Conservation (phyloP, 2,329 filamentous ascomycete species). For the Epichloe sylvatica region DNA sequence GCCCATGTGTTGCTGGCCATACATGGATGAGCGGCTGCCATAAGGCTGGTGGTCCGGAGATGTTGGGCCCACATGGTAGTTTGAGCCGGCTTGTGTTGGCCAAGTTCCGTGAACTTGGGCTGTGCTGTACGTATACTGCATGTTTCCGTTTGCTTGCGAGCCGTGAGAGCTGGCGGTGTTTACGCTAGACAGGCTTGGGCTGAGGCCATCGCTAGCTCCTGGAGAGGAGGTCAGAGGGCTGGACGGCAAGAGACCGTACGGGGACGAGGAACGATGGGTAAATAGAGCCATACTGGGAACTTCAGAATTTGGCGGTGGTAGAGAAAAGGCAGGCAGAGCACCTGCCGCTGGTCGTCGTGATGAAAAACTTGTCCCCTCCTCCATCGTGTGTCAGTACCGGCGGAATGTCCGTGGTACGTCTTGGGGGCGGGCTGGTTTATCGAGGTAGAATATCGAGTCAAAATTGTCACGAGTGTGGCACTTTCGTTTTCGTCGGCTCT, state of each 20-base stretch:
- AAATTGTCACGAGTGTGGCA: not conserved
- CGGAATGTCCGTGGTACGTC: not conserved
- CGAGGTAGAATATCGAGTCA: not conserved
- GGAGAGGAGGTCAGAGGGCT: conserved; percentile 23
- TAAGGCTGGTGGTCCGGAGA: conserved; percentile 18
- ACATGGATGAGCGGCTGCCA: conserved; percentile 22
- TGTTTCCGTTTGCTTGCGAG: conserved; percentile 37
- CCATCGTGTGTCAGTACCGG: conserved; percentile 11
- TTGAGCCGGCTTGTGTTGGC: conserved; percentile 35
- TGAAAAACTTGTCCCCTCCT: conserved; percentile 21
- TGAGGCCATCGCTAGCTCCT: conserved; percentile 47
- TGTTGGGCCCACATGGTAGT: conserved; percentile 40
- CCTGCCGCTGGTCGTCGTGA: conserved; percentile 21
- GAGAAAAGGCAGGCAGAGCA: conserved; percentile 21
- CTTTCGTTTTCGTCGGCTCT: not conserved
- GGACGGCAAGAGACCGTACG: conserved; percentile 14
- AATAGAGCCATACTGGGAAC: conserved; percentile 21
- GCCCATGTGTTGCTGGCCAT: conserved; percentile 34
- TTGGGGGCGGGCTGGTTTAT: not conserved
- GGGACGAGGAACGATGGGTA: conserved; percentile 13
- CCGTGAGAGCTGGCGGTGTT: conserved; percentile 45
- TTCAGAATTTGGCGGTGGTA: conserved; percentile 22
- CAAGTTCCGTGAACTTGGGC: conserved; percentile 42
- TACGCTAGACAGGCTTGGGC: conserved; percentile 45
- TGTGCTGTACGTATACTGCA: conserved; percentile 33